A percentile compares a stretch with the other conserved stretches of the same genome.
Evolutionary conservation across 345 rosid genomes (phyloP).

Genomic region (Dimocarpus longan): DNA sequence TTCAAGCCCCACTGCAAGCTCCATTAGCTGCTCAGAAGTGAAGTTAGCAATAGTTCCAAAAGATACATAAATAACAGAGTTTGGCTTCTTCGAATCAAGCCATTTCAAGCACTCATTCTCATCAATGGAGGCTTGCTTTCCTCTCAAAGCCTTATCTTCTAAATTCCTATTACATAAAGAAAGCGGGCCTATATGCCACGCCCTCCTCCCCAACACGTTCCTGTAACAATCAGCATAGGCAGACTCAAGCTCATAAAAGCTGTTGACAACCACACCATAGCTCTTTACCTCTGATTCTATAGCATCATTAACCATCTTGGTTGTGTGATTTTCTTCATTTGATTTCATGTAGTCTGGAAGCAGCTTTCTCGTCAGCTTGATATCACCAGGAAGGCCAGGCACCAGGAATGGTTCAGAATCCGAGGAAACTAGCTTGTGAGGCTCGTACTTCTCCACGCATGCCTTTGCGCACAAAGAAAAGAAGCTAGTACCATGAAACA

Average conservation of each 20-base stretch:
- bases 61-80: slow-evolving; percentile 48
- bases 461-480: slow-evolving; percentile 39
- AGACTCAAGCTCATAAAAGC: slow-evolving; percentile 74
- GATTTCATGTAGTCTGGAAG: slow-evolving; percentile 18
- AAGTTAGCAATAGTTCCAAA: slow-evolving; percentile 43
- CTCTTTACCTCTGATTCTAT: slow-evolving; percentile 50
- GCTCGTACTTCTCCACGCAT: slow-evolving; percentile 40
- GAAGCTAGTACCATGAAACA: slow-evolving; percentile 52
- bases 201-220: slow-evolving; percentile 41
- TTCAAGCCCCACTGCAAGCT: slow-evolving; percentile 48
- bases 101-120: slow-evolving; percentile 43
- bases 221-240: slow-evolving; percentile 47
- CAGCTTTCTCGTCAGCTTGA: slow-evolving; percentile 41
- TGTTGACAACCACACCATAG: slow-evolving; percentile 67
- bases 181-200: slow-evolving; percentile 69
- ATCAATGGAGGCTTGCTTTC: slow-evolving; percentile 30
- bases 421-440: slow-evolving; percentile 36
- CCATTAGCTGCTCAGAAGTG: slow-evolving; percentile 33
- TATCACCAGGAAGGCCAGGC: slow-evolving; percentile 53
- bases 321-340: slow-evolving; percentile 11
- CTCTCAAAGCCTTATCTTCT: slow-evolving; percentile 40
- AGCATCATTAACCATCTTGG: slow-evolving; percentile 13
- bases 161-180: slow-evolving; percentile 30
- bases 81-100: slow-evolving; percentile 40
- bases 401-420: slow-evolving; percentile 49